Base-by-base conservation (phyloP, 441 rosid genomes). In the Gossypium schwendimanii region DNA sequence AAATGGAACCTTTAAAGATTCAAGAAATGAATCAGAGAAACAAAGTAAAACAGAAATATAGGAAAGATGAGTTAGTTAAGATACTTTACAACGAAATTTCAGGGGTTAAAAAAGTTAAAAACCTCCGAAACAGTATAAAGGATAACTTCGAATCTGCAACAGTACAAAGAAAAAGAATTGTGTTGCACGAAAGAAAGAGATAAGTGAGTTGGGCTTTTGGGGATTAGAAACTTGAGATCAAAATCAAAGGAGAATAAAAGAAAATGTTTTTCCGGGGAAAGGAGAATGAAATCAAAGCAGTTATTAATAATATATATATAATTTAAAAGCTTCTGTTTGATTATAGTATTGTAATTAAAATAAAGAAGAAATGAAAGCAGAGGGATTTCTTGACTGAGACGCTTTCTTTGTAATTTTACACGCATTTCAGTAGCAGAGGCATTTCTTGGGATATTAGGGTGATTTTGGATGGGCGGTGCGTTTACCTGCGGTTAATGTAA, bases 141-240 rank as follows among this genome's bases (percentile, higher is more conserved):
- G 78, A 59, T 73, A 76, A 54, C 68, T 0, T 67, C 0, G 76
- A 54, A 65, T 81, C 77, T 26, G 79, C 39, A 31, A 6, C 39
- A 31, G 8, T 6, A 31, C 39, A 31, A 5, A 31, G 39, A 31
- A 31, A 31, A 31, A 31, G 39, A 31, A 31, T 31, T 31, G 39
- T 31, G 39, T 6, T 31, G 39, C 61, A 53, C 59, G 28, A 49
- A 69, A 67, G 55, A 50, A 50, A 50, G 54, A 50, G 39, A 33
- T 33, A n/a, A 15, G 50, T 3, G 50, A 45, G n/a, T 10, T 45
- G 50, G 14, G 14, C 3, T 12, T 12, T 12, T 45, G 50, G 14
- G 57, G 10, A 6, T 21, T 7, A 6, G 23, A 52, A 52, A 52
- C 57, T 52, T 17, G 57, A 50, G 57, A 52, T 52, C 23, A 17